Evolutionary conservation across 345 rosid genomes (phyloP).

Genomic region (Hypericum androsaemum): DNA sequence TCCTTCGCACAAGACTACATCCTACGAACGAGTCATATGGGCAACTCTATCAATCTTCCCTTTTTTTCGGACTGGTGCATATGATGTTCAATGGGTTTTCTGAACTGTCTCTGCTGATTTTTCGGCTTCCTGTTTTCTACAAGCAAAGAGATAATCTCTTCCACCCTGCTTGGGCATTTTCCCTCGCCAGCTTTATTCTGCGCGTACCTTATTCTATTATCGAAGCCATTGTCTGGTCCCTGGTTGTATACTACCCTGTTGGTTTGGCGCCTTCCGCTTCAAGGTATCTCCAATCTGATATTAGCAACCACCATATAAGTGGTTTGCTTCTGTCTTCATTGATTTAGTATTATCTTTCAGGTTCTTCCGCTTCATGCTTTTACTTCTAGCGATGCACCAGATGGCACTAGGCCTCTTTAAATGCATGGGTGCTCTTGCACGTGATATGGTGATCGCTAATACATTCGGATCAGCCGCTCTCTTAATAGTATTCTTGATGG

Average conservation of each 20-base stretch:
- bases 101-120: conserved; percentile 72
- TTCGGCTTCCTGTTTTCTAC: conserved; percentile 80
- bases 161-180: conserved; percentile 96
- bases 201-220: conserved; percentile 79
- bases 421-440: conserved; percentile 62
- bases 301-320: no score
- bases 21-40: conserved; percentile 65
- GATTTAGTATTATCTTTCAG: conserved; percentile 27
- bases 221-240: conserved; percentile 83
- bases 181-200: conserved; percentile 59
- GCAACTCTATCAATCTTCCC: conserved; percentile 64
- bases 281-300: conserved; percentile 33
- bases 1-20: conserved; percentile 66
- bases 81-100: conserved; percentile 88
- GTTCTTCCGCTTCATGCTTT: conserved; percentile 70
- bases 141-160: conserved; percentile 85
- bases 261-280: conserved; percentile 71
- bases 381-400: conserved; percentile 73
- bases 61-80: conserved; percentile 74
- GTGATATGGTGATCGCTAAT: conserved; percentile 84
- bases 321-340: conserved; percentile 7
- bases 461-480: conserved; percentile 74
- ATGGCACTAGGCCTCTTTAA: conserved; percentile 87
- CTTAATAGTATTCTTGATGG: conserved; percentile 53
- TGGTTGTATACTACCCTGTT: conserved; percentile 66